These are phyloP conservation scores for Hygrocybe coccinea DNA, from an alignment of 768 basidiomycete genomes.

Conservation along the genomic window DNA sequence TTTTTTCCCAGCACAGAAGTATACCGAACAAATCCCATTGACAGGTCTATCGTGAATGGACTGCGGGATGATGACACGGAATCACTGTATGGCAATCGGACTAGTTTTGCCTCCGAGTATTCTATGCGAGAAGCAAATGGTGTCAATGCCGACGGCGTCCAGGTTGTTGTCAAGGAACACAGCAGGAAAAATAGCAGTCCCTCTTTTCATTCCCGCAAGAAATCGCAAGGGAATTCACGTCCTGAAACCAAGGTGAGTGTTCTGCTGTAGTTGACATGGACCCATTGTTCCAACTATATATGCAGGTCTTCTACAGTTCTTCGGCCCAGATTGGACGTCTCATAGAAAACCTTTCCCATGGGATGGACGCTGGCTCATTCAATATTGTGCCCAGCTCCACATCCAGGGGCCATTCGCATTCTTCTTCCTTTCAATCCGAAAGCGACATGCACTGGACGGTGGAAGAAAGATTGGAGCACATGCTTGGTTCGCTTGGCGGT, in stretches of 20 bases:
- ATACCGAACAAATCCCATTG: not conserved
- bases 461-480: conserved; percentile 71
- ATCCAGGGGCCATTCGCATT: conserved; percentile 48
- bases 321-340: conserved; percentile 76
- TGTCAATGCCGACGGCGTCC: conserved; percentile 55
- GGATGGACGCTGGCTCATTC: conserved; percentile 79
- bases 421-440: conserved; percentile 58
- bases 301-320: conserved; percentile 70
- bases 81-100: conserved; percentile 59
- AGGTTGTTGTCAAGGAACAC: conserved; percentile 76
- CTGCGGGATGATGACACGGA: conserved; percentile 74
- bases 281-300: conserved; percentile 8
- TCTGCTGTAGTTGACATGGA: conserved; percentile 15
- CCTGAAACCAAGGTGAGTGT: conserved; percentile 78
- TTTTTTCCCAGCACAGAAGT: conserved; percentile 17
- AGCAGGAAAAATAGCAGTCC: conserved; percentile 61
- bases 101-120: conserved; percentile 73
- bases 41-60: conserved; percentile 79
- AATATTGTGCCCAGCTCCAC: conserved; percentile 53
- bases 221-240: conserved; percentile 49
- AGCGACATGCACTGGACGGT: conserved; percentile 63
- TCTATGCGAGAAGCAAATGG: conserved; percentile 46
- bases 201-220: conserved; percentile 58
- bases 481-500: conserved; percentile 49
- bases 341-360: conserved; percentile 77